These are phyloP conservation scores for Monosporascus sp. DNA, from an alignment of 2,329 filamentous ascomycete species.

Conservation along the genomic window DNA sequence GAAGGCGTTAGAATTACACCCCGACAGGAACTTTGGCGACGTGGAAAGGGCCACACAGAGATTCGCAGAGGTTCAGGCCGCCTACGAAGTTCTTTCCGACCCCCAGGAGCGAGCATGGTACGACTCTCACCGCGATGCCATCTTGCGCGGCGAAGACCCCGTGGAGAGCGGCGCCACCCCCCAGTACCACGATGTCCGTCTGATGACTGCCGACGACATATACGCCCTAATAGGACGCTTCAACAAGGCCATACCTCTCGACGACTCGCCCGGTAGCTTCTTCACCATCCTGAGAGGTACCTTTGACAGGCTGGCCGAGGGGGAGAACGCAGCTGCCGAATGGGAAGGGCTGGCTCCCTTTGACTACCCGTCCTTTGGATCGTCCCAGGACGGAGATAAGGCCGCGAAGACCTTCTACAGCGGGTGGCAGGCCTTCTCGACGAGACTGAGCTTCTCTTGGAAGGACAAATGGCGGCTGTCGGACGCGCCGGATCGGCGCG, in stretches of 20 bases:
- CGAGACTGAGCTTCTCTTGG: conserved; percentile 83
- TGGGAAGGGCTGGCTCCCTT: conserved; percentile 56
- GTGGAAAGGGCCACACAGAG: conserved; percentile 75
- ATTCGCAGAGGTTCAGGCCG: conserved; percentile 88
- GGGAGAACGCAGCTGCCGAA: conserved; percentile 71
- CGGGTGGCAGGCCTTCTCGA: conserved; percentile 75
- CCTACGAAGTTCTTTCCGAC: conserved; percentile 94
- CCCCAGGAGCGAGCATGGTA: conserved; percentile 97
- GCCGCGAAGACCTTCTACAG: conserved; percentile 77
- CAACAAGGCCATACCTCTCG: conserved; percentile 70
- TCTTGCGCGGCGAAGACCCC: conserved; percentile 63
- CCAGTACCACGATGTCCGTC: conserved; percentile 61
- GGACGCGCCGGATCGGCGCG: conserved; percentile 80
- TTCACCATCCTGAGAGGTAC: conserved; percentile 72
- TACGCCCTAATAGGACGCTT: conserved; percentile 74
- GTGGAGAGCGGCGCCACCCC: conserved; percentile 44
- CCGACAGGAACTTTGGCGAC: conserved; percentile 87
- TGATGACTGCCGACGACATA: conserved; percentile 79
- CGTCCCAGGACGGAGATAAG: conserved; percentile 64
- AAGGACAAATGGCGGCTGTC: conserved; percentile 77
- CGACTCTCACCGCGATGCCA: conserved; percentile 84
- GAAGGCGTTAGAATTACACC: conserved; percentile 89
- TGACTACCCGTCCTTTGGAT: conserved; percentile 79
- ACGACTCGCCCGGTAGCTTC: conserved; percentile 76
- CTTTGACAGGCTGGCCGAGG: conserved; percentile 74